These are phyloP conservation scores for Lodderomyces elongisporus DNA, from an alignment of 1,139 yeast species.

Conservation along the genomic window DNA sequence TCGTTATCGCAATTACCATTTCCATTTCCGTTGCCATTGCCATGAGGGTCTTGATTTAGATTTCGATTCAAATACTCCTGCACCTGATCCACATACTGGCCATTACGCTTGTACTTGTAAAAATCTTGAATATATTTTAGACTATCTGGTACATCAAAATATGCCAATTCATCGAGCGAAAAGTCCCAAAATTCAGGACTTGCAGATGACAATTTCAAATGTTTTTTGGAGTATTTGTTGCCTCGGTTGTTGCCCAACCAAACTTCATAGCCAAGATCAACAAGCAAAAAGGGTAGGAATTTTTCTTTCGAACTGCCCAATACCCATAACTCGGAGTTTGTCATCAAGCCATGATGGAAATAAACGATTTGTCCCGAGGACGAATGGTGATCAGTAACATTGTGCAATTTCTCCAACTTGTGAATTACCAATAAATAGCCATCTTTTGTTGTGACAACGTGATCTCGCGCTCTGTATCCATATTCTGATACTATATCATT, in stretches of 20 bases:
- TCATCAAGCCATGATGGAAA: slow-evolving; percentile 45
- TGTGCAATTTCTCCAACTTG: slow-evolving; percentile 20
- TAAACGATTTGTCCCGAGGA: slow-evolving; percentile 24
- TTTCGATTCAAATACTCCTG: not conserved
- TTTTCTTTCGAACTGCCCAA: slow-evolving; percentile 31
- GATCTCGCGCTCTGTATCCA: slow-evolving; percentile 68
- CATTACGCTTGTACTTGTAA: slow-evolving; percentile 8
- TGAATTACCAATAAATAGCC: slow-evolving; percentile 40
- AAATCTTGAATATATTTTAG: slow-evolving; percentile 49
- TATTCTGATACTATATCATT: slow-evolving; percentile 58
- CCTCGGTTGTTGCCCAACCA: slow-evolving; percentile 38
- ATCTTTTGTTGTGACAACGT: slow-evolving; percentile 52
- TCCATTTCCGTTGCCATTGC: too few species aligned
- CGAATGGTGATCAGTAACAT: slow-evolving; percentile 2
- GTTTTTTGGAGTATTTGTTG: slow-evolving; percentile 37
- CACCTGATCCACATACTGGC: not conserved
- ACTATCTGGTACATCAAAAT: slow-evolving; percentile 75
- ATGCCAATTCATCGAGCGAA: slow-evolving; percentile 79
- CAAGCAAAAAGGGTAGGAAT: slow-evolving; percentile 26
- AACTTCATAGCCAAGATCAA: slow-evolving; percentile 31
- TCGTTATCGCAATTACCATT: too few species aligned
- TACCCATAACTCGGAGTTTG: slow-evolving; percentile 42
- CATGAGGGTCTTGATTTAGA: not conserved
- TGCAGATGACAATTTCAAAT: slow-evolving; percentile 31
- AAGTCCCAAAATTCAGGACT: slow-evolving; percentile 72